These are phyloP conservation scores for Xylariaceae sp. DNA, from an alignment of 2,329 filamentous ascomycete genomes.

Conservation along the genomic window DNA sequence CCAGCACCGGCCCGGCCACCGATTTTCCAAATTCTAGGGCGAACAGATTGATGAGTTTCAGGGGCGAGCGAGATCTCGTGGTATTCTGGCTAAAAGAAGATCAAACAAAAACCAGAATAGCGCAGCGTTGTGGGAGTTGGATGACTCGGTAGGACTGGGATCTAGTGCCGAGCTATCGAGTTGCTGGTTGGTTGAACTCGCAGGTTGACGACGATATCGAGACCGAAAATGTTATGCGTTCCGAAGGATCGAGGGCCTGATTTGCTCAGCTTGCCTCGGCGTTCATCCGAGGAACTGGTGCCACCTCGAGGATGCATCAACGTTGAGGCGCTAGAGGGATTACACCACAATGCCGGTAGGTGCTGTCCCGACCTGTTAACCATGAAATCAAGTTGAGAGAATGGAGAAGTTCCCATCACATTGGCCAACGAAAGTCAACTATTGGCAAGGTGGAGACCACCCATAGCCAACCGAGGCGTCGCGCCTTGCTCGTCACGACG, in stretches of 20 bases:
- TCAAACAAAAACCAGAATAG: conserved; percentile 36
- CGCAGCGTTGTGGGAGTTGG: conserved; percentile 11
- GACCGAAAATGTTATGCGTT: conserved; percentile 15
- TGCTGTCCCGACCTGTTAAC: conserved; percentile 11
- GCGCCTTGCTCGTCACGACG: conserved; percentile 4
- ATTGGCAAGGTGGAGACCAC: conserved; percentile 12
- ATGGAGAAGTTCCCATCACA: not conserved
- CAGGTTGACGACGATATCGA: conserved; percentile 14
- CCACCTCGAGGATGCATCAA: conserved; percentile 13
- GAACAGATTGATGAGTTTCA: conserved; percentile 27
- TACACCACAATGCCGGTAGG: conserved; percentile 19
- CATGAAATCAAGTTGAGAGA: conserved; percentile 13
- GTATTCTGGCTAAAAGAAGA: conserved; percentile 46
- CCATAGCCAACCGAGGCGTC: conserved; percentile 21
- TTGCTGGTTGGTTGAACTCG: conserved; percentile 14
- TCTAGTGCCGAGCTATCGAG: conserved; percentile 7
- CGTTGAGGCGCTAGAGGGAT: conserved; percentile 11
- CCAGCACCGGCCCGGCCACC: conserved; percentile 41
- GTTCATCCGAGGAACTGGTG: conserved; percentile 19
- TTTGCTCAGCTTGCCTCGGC: conserved; percentile 13
- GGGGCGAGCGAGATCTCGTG: conserved; percentile 23
- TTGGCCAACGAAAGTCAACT: not conserved
- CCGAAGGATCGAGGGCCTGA: conserved; percentile 12
- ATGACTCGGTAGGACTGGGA: conserved; percentile 1
- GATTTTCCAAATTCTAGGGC: conserved; percentile 40